These are phyloP conservation scores for Ceratobasidium papillatum DNA, from an alignment of 1,284 basidiomycete species.

Conservation along the genomic window DNA sequence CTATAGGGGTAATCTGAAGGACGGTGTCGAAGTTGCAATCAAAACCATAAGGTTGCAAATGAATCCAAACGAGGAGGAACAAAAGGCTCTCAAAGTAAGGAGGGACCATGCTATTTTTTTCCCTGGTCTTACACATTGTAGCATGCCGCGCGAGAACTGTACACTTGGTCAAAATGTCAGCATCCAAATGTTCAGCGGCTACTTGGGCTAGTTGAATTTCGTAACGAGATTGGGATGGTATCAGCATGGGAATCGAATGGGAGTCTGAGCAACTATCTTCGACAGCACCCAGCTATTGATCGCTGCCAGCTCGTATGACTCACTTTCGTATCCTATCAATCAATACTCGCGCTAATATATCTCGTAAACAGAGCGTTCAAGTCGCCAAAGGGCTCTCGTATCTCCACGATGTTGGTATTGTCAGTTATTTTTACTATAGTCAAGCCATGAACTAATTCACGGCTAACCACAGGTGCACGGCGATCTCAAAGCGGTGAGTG, in stretches of 20 bases:
- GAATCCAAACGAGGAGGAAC: neutral
- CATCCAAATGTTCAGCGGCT: constrained; percentile 9
- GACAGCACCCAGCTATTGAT: neutral
- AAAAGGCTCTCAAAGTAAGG: neutral
- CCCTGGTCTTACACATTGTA: too few relatives aligned
- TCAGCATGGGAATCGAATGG: constrained; percentile 7
- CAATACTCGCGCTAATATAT: neutral
- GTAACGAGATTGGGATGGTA: constrained; percentile 5
- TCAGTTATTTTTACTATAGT: neutral
- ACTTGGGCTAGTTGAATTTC: constrained; percentile 11
- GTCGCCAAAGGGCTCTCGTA: neutral
- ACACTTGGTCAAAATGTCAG: constrained; percentile 25
- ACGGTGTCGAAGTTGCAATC: neutral
- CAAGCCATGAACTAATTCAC: too few relatives aligned
- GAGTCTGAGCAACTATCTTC: neutral
- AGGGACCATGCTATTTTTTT: too few relatives aligned
- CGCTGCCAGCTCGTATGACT: neutral
- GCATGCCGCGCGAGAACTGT: neutral
- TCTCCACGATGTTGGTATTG: neutral
- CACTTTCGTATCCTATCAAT: neutral
- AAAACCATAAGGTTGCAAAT: neutral
- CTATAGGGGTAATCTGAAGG: neutral
- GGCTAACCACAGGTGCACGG: constrained; percentile 1
- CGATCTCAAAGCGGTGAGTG: constrained; percentile 14
- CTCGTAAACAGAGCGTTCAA: neutral